These are phyloP conservation scores for Takashimella koratensis DNA, from an alignment of 1,284 basidiomycete genomes.

Conservation along the genomic window DNA sequence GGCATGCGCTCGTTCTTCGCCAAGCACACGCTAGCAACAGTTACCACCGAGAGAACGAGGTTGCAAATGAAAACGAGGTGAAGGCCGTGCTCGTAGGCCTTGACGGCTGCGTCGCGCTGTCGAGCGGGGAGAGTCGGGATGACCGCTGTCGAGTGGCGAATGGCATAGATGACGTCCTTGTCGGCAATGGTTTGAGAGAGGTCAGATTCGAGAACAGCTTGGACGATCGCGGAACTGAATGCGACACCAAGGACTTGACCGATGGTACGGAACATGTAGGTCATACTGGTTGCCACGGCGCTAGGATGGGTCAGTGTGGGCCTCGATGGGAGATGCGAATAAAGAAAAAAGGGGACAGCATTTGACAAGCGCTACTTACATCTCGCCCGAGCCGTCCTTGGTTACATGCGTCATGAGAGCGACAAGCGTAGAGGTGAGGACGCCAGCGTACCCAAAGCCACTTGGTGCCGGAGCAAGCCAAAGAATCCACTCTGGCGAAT, in stretches of 20 bases:
- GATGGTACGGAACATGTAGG: conserved; percentile 82
- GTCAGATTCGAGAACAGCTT: conserved; percentile 66
- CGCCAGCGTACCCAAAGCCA: conserved; percentile 39
- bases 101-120: conserved; percentile 63
- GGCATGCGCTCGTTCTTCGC: conserved; percentile 37
- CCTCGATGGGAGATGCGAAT: not conserved
- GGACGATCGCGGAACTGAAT: conserved; percentile 71
- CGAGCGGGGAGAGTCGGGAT: conserved; percentile 66
- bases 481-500: conserved; percentile 53
- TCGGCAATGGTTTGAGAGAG: conserved; percentile 66
- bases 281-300: conserved; percentile 79
- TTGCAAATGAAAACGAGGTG: conserved; percentile 80
- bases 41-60: conserved; percentile 47
- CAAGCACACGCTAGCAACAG: conserved; percentile 20
- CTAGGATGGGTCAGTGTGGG: conserved; percentile 7
- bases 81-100: conserved; percentile 78
- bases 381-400: conserved; percentile 32
- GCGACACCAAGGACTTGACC: conserved; percentile 90
- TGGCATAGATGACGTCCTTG: conserved; percentile 56
- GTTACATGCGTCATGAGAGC: conserved; percentile 38
- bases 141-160: conserved; percentile 73
- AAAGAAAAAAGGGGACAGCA: not conserved
- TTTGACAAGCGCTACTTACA: conserved; percentile 25
- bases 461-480: conserved; percentile 34
- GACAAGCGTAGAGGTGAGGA: conserved; percentile 36